Percentiles rank a stretch among this genome's conserved stretches.
Evolutionary conservation across 768 basidiomycete genomes (phyloP).

Genomic region (Gyrodon lividus): DNA sequence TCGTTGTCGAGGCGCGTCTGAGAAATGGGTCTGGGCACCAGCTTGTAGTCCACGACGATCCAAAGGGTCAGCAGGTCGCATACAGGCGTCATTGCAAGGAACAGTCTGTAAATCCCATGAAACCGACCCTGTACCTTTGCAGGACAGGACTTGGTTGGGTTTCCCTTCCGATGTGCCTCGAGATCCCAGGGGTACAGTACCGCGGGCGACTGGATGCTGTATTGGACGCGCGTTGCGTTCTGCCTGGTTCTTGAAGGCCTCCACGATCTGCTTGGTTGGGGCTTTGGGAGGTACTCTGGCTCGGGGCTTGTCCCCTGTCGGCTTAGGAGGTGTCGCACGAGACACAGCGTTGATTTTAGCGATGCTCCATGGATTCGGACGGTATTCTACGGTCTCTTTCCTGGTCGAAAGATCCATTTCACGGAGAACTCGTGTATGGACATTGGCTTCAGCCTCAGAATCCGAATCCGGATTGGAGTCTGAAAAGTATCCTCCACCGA

Average conservation of each 20-base stretch:
- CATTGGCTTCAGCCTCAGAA: conserved; percentile 17
- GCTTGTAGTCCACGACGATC: not conserved
- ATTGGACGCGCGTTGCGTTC: conserved; percentile 6
- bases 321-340: conserved; percentile 30
- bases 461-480: conserved; percentile 22
- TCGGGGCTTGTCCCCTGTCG: not conserved
- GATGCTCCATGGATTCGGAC: conserved; percentile 78
- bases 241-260: conserved; percentile 47
- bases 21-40: not conserved
- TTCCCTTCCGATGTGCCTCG: not conserved
- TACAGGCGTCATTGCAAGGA: not conserved
- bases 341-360: conserved; percentile 75
- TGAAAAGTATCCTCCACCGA: not conserved
- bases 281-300: conserved; percentile 8
- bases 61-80: not conserved
- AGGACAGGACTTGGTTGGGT: not conserved
- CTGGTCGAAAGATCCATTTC: conserved; percentile 62
- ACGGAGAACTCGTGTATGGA: conserved; percentile 32
- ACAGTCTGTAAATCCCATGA: not conserved
- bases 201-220: not conserved
- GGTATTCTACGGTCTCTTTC: conserved; percentile 61
- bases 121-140: not conserved
- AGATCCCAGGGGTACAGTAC: not conserved
- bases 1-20: not conserved
- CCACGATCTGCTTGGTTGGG: conserved; percentile 38